Evolutionary conservation across 805 yeast genomes (phyloP).

Genomic region (Pichia californica): DNA sequence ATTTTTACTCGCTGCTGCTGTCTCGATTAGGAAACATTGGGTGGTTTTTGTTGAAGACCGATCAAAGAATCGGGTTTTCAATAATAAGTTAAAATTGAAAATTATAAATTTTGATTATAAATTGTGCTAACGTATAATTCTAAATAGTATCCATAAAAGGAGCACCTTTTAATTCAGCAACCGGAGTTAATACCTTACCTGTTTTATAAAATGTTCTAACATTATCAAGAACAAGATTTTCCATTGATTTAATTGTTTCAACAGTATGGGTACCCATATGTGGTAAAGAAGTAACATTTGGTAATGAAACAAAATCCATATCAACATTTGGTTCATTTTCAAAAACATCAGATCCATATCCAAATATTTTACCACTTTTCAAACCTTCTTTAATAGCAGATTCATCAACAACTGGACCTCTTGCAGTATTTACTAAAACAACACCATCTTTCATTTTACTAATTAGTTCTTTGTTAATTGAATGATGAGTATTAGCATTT

Average conservation of each 20-base stretch:
- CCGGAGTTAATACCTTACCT: conserved; percentile 67
- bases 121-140: too few relatives aligned
- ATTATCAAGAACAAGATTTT: conserved; percentile 67
- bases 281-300: conserved; percentile 75
- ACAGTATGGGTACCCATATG: conserved; percentile 81
- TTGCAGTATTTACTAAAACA: conserved; percentile 76
- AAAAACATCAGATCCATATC: conserved; percentile 71
- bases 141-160: too few relatives aligned
- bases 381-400: conserved; percentile 47
- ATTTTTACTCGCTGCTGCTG: too few relatives aligned
- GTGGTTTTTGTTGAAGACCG: too few relatives aligned
- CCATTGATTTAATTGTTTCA: conserved; percentile 77
- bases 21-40: too few relatives aligned
- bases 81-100: too few relatives aligned
- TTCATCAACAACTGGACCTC: conserved; percentile 82
- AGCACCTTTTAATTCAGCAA: conserved; percentile 57
- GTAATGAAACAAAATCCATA: conserved; percentile 50
- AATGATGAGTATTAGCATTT: conserved; percentile 63
- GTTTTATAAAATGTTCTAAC: conserved; percentile 47
- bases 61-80: too few relatives aligned
- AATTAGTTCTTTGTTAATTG: conserved; percentile 55
- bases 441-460: conserved; percentile 73
- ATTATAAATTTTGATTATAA: too few relatives aligned
- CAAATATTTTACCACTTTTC: conserved; percentile 57
- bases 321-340: conserved; percentile 68